Percentiles rank a stretch among this genome's conserved stretches.
Evolutionary conservation across 176 grass and related monocot genomes (phyloP).

Genomic region (maize (Zea mays)): Zm-B73-REFERENCE-NAM-5.0 NC_050103.1:85076501-85077000

Average conservation of each 20-base stretch:
- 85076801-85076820: no score
- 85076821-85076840: no score
- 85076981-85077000: not conserved
- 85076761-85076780: not conserved
- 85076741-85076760: not conserved
- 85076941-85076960: no score
- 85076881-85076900: no score
- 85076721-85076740: not conserved
- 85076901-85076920: no score
- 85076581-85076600: slow-evolving; percentile 40
- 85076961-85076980: not conserved
- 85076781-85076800: not conserved
- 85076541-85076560: slow-evolving; percentile 21
- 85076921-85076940: no score
- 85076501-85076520: slow-evolving; percentile 24
- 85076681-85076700: slow-evolving; percentile 3
- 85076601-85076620: not conserved
- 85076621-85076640: not conserved
- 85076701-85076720: not conserved
- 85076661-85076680: slow-evolving; percentile 10
- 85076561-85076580: slow-evolving; percentile 36
- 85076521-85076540: slow-evolving; percentile 37
- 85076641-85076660: not conserved
- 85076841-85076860: no score
- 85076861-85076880: no score